A percentile compares a stretch with the other conserved stretches of the same genome.
phyloP scores from a whole-genome alignment of 306 rosid species.

The Ormosia semicastrata region DNA sequence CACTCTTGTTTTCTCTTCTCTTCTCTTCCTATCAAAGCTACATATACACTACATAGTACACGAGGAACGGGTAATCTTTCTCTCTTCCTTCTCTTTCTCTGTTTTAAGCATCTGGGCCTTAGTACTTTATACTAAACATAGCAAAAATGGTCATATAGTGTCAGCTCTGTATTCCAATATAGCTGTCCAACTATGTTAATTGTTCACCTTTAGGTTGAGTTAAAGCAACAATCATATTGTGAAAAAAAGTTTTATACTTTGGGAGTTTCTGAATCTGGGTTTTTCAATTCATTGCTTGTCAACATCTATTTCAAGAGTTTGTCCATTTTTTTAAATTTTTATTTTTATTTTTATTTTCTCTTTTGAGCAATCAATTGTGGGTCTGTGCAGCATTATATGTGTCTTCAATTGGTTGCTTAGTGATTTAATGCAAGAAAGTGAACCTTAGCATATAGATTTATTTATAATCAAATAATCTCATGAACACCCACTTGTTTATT shows the following conservation, averaged over 20 bases:
- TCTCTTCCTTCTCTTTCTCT: neutral
- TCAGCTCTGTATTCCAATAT: neutral
- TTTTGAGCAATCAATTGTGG: neutral
- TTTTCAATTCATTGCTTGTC: neutral
- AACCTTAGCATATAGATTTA: neutral
- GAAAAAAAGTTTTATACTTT: neutral
- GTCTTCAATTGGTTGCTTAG: constrained; percentile 2
- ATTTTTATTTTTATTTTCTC: neutral
- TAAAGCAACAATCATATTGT: neutral
- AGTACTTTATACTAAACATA: neutral
- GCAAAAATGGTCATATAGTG: neutral
- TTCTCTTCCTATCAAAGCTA: neutral
- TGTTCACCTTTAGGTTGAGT: neutral
- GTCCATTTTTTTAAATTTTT: neutral
- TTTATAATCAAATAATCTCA: neutral
- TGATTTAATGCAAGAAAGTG: constrained; percentile 13
- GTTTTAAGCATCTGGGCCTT: neutral
- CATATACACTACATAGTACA: too few species aligned
- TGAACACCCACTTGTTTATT: neutral
- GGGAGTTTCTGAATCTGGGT: constrained; percentile 25
- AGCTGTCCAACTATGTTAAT: neutral
- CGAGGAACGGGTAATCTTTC: neutral
- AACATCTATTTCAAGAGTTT: neutral
- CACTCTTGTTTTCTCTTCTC: neutral
- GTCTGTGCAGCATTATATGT: neutral